Percentiles rank a stretch among this genome's conserved stretches.
Conservation (phyloP, 176 grass and related monocot species). For the Oryza punctata region DNA sequence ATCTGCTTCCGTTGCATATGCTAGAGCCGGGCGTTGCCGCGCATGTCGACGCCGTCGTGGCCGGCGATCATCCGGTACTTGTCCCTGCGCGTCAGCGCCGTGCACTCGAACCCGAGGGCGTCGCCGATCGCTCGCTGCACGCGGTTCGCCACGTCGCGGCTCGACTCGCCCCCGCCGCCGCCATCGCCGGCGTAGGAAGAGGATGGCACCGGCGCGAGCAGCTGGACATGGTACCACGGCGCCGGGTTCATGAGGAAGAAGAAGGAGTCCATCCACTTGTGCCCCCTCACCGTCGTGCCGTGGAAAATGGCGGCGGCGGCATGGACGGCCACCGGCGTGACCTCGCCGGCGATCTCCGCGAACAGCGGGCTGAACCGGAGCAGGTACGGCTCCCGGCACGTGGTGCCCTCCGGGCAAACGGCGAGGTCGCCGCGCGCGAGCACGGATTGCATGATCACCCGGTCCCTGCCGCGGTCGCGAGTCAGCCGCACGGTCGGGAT, state of each 20-base stretch:
- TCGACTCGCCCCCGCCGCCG: not conserved
- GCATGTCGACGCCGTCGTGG: slow-evolving; percentile 36
- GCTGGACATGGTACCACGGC: slow-evolving; percentile 41
- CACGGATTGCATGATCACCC: slow-evolving; percentile 38
- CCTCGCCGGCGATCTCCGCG: slow-evolving; percentile 44
- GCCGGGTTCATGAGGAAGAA: slow-evolving; percentile 76
- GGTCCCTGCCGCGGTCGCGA: slow-evolving; percentile 48
- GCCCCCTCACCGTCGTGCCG: slow-evolving; percentile 51
- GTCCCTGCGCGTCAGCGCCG: slow-evolving; percentile 49
- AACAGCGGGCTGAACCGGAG: slow-evolving; percentile 77
- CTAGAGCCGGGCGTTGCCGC: too few relatives aligned
- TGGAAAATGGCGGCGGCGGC: slow-evolving; percentile 55
- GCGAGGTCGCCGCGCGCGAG: slow-evolving; percentile 52
- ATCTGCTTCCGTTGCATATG: too few relatives aligned
- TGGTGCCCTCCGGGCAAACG: slow-evolving; percentile 83
- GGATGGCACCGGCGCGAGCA: slow-evolving; percentile 24
- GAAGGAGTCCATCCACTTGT: slow-evolving; percentile 66
- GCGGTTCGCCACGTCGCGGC: slow-evolving; percentile 42
- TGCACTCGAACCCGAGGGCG: slow-evolving; percentile 52
- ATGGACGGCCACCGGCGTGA: slow-evolving; percentile 50
- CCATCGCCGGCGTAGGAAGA: not conserved
- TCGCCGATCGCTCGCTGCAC: slow-evolving; percentile 45
- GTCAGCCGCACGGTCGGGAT: slow-evolving; percentile 64
- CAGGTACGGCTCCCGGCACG: slow-evolving; percentile 66
- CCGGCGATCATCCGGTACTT: slow-evolving; percentile 55